Conservation (phyloP, 441 rosid genomes). For the Cnidoscolus chayamansa region DNA sequence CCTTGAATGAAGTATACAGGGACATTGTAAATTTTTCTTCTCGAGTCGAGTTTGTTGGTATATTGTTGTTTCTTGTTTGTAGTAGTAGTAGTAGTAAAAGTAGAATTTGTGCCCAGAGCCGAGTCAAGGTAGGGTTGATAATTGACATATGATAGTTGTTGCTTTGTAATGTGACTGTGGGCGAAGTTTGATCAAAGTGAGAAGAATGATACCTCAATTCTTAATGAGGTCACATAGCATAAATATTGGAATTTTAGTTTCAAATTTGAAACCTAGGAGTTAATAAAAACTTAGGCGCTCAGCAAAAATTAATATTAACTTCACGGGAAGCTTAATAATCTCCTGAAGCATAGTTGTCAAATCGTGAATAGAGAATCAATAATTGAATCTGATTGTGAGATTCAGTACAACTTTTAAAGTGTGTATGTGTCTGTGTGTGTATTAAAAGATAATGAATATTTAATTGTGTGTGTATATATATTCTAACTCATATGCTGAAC, state of each 20-base stretch:
- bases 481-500: too few relatives aligned
- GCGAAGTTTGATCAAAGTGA: background rate
- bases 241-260: background rate
- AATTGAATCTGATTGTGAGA: too few relatives aligned
- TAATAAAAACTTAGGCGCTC: background rate
- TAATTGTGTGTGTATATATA: too few relatives aligned
- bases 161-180: background rate
- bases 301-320: background rate
- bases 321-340: background rate
- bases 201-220: slow-evolving; percentile 1
- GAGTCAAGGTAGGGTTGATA: background rate
- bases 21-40: background rate
- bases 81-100: background rate
- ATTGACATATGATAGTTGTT: background rate
- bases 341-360: background rate
- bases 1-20: background rate
- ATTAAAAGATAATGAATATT: too few relatives aligned
- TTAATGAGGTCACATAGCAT: background rate
- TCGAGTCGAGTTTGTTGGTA: background rate
- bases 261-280: background rate
- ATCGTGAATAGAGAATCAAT: too few relatives aligned
- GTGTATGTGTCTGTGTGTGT: too few relatives aligned
- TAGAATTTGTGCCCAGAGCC: background rate
- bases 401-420: too few relatives aligned
- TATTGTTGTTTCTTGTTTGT: background rate